Conservation (phyloP, 2,329 filamentous ascomycete species). For the Talaromyces sp. region DNA sequence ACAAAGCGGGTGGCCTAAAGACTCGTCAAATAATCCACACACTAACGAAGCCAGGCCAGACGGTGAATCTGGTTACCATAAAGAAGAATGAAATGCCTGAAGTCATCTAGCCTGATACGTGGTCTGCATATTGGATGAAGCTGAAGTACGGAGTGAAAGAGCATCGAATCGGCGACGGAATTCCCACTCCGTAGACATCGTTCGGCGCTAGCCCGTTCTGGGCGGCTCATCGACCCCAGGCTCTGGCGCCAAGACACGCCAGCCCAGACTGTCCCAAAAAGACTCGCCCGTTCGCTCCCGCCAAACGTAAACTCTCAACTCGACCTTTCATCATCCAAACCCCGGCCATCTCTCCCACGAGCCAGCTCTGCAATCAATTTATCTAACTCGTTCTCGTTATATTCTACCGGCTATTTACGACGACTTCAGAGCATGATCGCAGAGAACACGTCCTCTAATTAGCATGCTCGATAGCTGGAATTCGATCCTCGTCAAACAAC, state of each 20-base stretch:
- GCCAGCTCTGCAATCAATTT: not conserved
- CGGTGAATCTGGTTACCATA: not conserved
- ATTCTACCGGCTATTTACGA: not conserved
- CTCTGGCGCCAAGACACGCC: not conserved
- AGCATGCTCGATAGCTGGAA: not conserved
- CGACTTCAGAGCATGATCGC: not conserved
- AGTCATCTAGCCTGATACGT: not conserved
- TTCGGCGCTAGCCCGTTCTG: not conserved
- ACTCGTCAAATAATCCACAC: too few relatives aligned
- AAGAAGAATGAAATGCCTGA: not conserved
- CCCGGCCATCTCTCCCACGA: not conserved
- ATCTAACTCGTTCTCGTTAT: not conserved
- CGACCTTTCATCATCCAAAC: not conserved
- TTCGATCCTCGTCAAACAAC: not conserved
- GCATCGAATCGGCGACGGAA: not conserved
- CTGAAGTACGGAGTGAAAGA: not conserved
- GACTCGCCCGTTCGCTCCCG: constrained; percentile 4
- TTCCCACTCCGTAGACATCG: not conserved
- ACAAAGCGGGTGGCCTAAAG: not conserved
- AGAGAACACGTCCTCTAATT: not conserved
- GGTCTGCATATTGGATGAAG: not conserved
- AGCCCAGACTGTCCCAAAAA: not conserved
- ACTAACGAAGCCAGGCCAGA: not conserved
- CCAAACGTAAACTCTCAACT: not conserved
- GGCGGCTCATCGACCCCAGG: not conserved